Evolutionary conservation across 1,139 yeast species (phyloP), one percentile per base, ranked within the genome.

Genomic region (Suhomyces anneliseae): DNA sequence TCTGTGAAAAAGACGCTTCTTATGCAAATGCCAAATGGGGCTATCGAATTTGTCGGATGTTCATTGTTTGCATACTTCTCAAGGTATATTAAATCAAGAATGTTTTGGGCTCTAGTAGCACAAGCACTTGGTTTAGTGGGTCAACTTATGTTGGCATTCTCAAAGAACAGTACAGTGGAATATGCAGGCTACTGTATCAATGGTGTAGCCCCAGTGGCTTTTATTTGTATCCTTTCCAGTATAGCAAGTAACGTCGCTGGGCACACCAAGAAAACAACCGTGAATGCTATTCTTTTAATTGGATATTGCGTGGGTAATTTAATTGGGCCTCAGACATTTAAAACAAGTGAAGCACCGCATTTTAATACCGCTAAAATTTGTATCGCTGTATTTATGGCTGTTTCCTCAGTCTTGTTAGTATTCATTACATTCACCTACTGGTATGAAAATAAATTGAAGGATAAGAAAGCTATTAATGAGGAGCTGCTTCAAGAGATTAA

Each of bases 321-420:
- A 41, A 70, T 83, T 42, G 92, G 92, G 7, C 90, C 92, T 3
- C 90, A 84, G 61, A 75, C 85, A 41, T 85, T 84, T 59, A 69
- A 78, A 51, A 68, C 68, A 0, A 54, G 55, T 9, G 80, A 82
- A 54, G 81, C 81, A 1, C 90, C 90, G 14, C 51, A 53, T 11
- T 82, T 81, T 55, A 54, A 59, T 2, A 70, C 78, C 3, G 86
- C 82, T 4, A 70, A 72, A 49, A 61, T 72, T 37, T 68, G 79
- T 11, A 64, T 81, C 56, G 61, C 78, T n/a, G 77, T 74, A 8
- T 69, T 78, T 27, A 69, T 70, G 40, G 58, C 68, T 38, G 68
- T 70, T 7, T 68, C 66, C 7, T 50, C 57, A 49, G 59, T 54
- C 34, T 55, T 47, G 15, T 56, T 57, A 31, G 59, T 42, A 50